Evolutionary conservation across 2,329 filamentous ascomycete species (phyloP).

Genomic region (Xylaria sp.): DNA sequence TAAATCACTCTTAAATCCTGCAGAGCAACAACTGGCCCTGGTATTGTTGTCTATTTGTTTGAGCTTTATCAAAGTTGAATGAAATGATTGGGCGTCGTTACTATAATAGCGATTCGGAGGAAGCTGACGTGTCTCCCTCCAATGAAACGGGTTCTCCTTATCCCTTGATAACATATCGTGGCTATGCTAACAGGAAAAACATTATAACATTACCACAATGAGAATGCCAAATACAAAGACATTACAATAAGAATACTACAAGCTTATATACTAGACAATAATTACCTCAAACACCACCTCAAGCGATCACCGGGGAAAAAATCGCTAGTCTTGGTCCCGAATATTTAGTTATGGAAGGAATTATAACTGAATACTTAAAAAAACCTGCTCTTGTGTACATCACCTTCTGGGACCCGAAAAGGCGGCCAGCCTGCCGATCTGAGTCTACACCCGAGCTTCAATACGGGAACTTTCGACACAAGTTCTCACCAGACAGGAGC

Average conservation of each 20-base stretch:
- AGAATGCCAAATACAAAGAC: not conserved
- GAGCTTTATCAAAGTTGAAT: not conserved
- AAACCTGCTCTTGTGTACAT: constrained; percentile 22
- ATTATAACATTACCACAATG: not conserved
- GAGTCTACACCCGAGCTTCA: not conserved
- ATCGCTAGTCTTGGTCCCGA: not conserved
- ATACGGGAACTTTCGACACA: not conserved
- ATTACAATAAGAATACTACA: not conserved
- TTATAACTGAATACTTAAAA: constrained; percentile 6
- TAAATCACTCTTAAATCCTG: no score
- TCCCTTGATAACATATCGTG: not conserved
- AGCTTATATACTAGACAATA: not conserved
- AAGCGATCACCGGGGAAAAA: not conserved
- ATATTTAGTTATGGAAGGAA: not conserved
- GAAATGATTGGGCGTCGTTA: not conserved
- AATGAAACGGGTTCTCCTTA: not conserved
- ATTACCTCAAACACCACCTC: no score
- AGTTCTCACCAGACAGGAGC: no score
- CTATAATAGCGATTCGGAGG: not conserved
- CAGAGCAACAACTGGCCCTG: not conserved
- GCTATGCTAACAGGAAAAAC: not conserved
- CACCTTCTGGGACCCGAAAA: constrained; percentile 5
- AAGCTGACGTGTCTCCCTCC: no score
- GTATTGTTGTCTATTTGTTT: not conserved
- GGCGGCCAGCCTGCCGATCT: not conserved